Base-by-base conservation (phyloP, 208 protist species). In the Trypanosoma rangeli region DNA sequence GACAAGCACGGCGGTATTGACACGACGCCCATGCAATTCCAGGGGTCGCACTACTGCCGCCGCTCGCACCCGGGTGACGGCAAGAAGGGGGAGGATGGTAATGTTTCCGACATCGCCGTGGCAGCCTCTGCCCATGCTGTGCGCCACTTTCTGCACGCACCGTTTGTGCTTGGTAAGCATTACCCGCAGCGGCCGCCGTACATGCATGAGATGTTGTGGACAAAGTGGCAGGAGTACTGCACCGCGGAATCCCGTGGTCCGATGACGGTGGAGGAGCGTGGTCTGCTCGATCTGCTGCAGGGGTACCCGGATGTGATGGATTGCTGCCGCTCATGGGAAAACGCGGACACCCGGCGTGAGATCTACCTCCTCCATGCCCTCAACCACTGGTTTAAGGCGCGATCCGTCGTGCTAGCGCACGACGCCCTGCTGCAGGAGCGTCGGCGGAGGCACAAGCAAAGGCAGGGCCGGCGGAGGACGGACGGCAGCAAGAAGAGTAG, bases 321-420 rank as follows among this genome's bases (percentile, higher is more conserved):
- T 71, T 87, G 81, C 53, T 73, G 84, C 54, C 83, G 89, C 20
- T 84, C 76, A 60, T 93, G 87, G 85, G 84, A 92, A 68, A 93
- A 92, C 58, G 77, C 77, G 35, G 79, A 82, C 52, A 79, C 86
- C 53, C 78, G 86, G 7, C 77, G 87, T 9, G 85, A 93, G 73
- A 83, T 95, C 12, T 88, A 79, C 57, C 54, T 78, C 7, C 69
- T 95, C 8, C 90, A 95, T 61, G 22, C 86, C 26, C 67, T 95
- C 22, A 95, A 95, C 55, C 90, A 95, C 80, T 95, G 90, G 87
- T 93, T 90, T 62, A 95, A 95, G 74, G 84, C 87, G 20, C 81
- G 84, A 10, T 67, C 87, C 0, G 85, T 95, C 0, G 76, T 93
- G 26, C 58, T 89, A 1, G 87, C 87, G 18, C 85, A 95, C 62